Base-by-base conservation (phyloP, 441 rosid species). In the Macaranga tanarius region DNA sequence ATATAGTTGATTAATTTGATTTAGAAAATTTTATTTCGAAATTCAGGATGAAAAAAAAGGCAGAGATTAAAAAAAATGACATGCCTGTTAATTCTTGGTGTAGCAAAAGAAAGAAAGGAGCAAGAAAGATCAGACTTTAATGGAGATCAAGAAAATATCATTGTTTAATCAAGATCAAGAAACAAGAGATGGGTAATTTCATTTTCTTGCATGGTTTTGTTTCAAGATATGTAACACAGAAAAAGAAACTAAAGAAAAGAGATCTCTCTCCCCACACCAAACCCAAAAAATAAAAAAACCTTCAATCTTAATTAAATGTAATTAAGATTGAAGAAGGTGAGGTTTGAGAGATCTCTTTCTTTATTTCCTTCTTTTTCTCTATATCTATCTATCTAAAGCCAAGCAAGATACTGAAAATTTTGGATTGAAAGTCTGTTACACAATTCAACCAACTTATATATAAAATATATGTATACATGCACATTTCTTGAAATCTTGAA, bases 181-280 rank as follows among this genome's bases (percentile, higher is more conserved):
- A 20, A 8, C 60, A 22, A 56, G 5, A 56, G 22, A 1, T 1
- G 13, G 28, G 22, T 56, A 56, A 10, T 7, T n/a, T 56, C 28
- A 9, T 1, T 56, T 56, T 56, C 60, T 56, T 26, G 22, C 5
- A 10, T 22, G 0, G 5, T 22, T 22, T 3, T 52, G 10, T 52
- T 52, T 52, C 56, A 52, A 56, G 22, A 56, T 56, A 23, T n/a
- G n/a, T n/a, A n/a, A n/a, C n/a, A n/a, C n/a, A n/a, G n/a, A n/a
- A n/a, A 22, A 7, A 1, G 25, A 40, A 28, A 42, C 3, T 28
- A 28, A 47, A 15, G 69, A 67, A 65, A 45, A 28, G 50, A 56
- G 65, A 73, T 73, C 65, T 57, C 47, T 63, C 54, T 22, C 23
- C 52, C 38, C 59, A 40, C 75, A 15, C 72, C 62, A 55, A 10